Percentiles rank a stretch among this genome's conserved stretches.
phyloP scores from a whole-genome alignment of 345 rosid species.

The Salix udensis region DNA sequence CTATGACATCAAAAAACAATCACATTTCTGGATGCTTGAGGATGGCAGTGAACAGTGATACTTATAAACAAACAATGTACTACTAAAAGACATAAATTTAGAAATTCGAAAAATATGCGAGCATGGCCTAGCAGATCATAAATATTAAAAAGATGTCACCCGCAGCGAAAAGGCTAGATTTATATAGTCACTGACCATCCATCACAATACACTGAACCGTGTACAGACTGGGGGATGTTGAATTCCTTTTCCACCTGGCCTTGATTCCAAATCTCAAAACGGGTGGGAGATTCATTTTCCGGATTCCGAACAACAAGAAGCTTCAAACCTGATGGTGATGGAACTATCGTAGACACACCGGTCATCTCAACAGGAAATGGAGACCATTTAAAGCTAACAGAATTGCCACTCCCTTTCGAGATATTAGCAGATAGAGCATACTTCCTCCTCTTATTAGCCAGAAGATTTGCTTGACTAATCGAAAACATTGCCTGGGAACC shows the following conservation, averaged over 20 bases:
- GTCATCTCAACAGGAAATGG: conserved; percentile 84
- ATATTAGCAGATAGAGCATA: conserved; percentile 54
- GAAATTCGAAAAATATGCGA: neutral
- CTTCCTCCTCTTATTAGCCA: conserved; percentile 72
- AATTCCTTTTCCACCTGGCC: conserved; percentile 80
- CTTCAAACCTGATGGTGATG: conserved; percentile 83
- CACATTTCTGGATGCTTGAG: neutral
- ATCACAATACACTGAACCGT: conserved; percentile 75
- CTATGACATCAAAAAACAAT: conserved; percentile 33
- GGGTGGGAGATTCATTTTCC: conserved; percentile 73
- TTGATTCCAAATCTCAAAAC: conserved; percentile 77
- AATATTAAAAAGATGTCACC: neutral
- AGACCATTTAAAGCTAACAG: conserved; percentile 60
- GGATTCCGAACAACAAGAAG: conserved; percentile 73
- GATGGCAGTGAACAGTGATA: neutral
- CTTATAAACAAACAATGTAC: conserved; percentile 4
- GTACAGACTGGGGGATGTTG: conserved; percentile 66
- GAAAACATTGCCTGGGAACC: conserved; percentile 70
- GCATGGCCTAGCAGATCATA: neutral
- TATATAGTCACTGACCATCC: conserved; percentile 56
- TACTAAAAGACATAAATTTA: neutral
- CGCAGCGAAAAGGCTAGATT: conserved; percentile 5
- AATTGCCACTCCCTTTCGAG: conserved; percentile 34
- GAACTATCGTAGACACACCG: conserved; percentile 57
- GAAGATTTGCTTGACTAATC: conserved; percentile 71